These are phyloP conservation scores for Solanum hybrid DNA, from an alignment of 305 asterid species.

Conservation along the genomic window DNA sequence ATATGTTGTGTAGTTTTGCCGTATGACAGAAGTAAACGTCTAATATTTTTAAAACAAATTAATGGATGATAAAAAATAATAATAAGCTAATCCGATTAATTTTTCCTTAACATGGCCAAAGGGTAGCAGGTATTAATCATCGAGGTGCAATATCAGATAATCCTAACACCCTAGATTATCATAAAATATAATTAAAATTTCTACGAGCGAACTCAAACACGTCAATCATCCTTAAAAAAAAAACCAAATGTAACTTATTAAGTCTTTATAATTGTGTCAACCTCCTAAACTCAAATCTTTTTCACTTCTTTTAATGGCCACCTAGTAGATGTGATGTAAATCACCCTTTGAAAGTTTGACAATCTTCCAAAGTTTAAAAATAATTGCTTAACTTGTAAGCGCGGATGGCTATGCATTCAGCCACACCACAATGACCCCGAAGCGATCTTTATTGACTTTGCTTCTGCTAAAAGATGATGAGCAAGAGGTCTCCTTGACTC, in stretches of 20 bases:
- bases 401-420: not conserved
- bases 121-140: not conserved
- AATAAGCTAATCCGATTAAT: no score
- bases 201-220: no score
- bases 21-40: no score
- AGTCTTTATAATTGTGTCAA: not conserved
- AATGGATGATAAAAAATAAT: no score
- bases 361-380: not conserved
- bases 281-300: not conserved
- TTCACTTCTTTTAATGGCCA: not conserved
- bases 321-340: not conserved
- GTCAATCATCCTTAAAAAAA: no score
- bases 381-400: accelerated
- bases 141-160: not conserved
- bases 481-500: not conserved
- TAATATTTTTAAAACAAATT: no score
- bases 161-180: not conserved
- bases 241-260: not conserved
- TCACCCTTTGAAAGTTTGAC: not conserved
- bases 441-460: not conserved
- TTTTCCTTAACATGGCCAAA: no score
- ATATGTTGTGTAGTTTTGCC: no score
- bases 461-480: not conserved
- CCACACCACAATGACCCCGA: not conserved
- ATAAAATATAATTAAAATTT: no score